Base-by-base conservation (phyloP, 139 green algal species). In the Raphidocelis subcapitata region DNA sequence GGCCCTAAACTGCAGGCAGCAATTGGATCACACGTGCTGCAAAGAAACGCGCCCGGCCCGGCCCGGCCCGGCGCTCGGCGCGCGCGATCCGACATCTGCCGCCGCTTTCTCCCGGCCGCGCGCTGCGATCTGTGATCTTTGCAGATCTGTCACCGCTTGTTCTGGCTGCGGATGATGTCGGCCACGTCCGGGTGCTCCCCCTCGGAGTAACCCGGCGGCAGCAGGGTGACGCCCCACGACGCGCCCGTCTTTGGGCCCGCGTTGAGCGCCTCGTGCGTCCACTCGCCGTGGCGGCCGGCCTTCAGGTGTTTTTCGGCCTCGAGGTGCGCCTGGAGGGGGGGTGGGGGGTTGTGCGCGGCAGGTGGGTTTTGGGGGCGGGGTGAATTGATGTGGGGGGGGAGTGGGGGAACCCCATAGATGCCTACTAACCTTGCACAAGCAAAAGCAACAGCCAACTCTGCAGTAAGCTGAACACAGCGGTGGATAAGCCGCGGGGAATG, bases 191-290 rank as follows among this genome's bases (percentile, higher is more conserved):
- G 67, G 32, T 72, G 66, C 16, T 69, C 82, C 70, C 33, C 62
- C 65, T 77, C 72, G 10, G 88, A 78, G 31, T 67, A 54, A 23
- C 90, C 90, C 1, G 86, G 83, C 0, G 87, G 83, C 60, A 88
- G 31, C n/a, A 82, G 67, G 14, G 81, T 86, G 21, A 96, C 91
- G 2, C 91, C 90, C 91, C 91, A 96, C 26, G 72, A 47, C 3
- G 57, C 14, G 15, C 16, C 24, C 29, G 26, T n/a, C 41, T 36
- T 54, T 8, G 41, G 41, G 18, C 33, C 5, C 23, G 29, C 49
- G 62, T 31, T 31, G 33, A 73, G 72, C 47, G 73, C 79, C 52
- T 49, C 74, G 18, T 51, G 32, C 32, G 76, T 83, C 89, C 90
- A 95, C 78, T 94, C 90, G 0, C 82, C 79, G 59, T 96, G 91